A percentile compares a stretch with the other conserved stretches of the same genome.
Evolutionary conservation across 768 basidiomycete species (phyloP).

Genomic region (Pulveroboletus sp.): DNA sequence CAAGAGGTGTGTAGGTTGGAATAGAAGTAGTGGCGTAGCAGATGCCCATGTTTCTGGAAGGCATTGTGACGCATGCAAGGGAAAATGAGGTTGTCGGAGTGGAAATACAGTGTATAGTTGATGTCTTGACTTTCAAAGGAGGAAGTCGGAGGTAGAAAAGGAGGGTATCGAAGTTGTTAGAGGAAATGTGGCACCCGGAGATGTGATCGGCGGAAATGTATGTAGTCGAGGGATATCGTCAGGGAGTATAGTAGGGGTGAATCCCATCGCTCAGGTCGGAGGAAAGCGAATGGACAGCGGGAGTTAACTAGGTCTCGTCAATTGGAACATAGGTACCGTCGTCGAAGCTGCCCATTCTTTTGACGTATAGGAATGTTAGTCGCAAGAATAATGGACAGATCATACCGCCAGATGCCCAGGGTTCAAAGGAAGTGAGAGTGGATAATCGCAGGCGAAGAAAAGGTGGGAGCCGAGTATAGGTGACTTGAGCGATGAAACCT

Average conservation of each 20-base stretch:
- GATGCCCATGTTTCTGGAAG: not conserved
- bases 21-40: not conserved
- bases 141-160: not conserved
- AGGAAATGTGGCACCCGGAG: not conserved
- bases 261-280: not conserved
- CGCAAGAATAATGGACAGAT: not conserved
- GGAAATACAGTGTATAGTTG: not conserved
- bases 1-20: not conserved
- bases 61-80: not conserved
- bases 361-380: not conserved
- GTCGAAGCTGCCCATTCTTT: not conserved
- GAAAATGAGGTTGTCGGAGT: not conserved
- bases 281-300: not conserved
- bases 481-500: not conserved
- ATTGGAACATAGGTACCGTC: not conserved
- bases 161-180: not conserved
- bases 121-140: not conserved
- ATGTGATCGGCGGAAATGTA: no score
- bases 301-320: not conserved
- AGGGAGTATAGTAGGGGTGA: not conserved
- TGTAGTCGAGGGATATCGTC: slow-evolving; percentile 1
- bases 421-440: not conserved
- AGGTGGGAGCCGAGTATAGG: not conserved
- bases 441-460: not conserved
- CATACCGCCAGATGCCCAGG: not conserved